phyloP scores from a whole-genome alignment of 73 alveolate species.

The Urostyla sp. region DNA sequence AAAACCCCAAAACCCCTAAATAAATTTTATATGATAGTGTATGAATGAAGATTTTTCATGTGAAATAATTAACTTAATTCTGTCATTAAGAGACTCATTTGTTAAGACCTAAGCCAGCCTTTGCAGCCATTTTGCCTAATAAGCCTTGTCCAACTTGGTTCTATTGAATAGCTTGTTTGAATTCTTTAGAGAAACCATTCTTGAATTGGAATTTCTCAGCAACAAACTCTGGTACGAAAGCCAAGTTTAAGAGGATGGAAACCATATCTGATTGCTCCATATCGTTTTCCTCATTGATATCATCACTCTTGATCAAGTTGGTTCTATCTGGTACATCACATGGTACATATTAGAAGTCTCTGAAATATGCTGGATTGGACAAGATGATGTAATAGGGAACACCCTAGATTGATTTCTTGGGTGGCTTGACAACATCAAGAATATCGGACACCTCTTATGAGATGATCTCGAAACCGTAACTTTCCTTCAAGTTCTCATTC shows the following conservation, averaged over 20 bases:
- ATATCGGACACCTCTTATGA: not conserved
- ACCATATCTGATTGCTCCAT: slow-evolving; percentile 36
- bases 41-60: too few species aligned
- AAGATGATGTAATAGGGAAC: slow-evolving; percentile 40
- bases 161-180: slow-evolving; percentile 16
- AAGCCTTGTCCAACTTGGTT: too few species aligned
- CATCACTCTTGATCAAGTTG: slow-evolving; percentile 9
- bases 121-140: too few species aligned
- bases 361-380: slow-evolving; percentile 40
- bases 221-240: slow-evolving; percentile 2
- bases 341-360: slow-evolving; percentile 34
- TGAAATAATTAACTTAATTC: too few species aligned
- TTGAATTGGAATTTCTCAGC: not conserved
- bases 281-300: slow-evolving; percentile 18
- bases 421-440: not conserved
- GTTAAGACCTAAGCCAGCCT: too few species aligned
- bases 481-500: not conserved
- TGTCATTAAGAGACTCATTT: too few species aligned
- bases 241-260: slow-evolving; percentile 10
- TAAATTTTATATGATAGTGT: too few species aligned
- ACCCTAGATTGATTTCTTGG: slow-evolving; percentile 14
- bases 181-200: slow-evolving; percentile 18
- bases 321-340: slow-evolving; percentile 40
- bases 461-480: slow-evolving; percentile 15
- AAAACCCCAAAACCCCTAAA: too few species aligned